Evolutionary conservation across 2,329 filamentous ascomycete species (phyloP).

Genomic region (Aureobasidium sp.): DNA sequence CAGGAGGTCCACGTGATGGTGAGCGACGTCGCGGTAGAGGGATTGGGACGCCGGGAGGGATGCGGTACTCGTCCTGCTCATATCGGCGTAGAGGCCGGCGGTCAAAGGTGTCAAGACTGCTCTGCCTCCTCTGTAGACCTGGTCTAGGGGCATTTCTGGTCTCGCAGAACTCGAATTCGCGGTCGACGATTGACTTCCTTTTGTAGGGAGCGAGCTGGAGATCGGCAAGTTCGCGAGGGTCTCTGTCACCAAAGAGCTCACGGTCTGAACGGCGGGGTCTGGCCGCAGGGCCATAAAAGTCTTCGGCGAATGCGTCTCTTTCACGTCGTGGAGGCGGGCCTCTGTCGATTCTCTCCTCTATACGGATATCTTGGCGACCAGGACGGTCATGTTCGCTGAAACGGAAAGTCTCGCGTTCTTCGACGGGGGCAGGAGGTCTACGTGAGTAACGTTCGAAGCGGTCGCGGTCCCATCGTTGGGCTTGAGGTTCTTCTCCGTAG

Average conservation of each 20-base stretch:
- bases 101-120: conserved; percentile 85
- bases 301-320: conserved; percentile 44
- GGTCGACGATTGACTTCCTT: conserved; percentile 49
- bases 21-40: conserved; percentile 53
- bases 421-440: conserved; percentile 17
- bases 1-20: conserved; percentile 36
- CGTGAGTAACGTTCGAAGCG: conserved; percentile 37
- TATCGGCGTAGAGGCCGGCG: conserved; percentile 53
- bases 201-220: conserved; percentile 50
- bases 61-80: conserved; percentile 54
- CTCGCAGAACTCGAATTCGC: conserved; percentile 37
- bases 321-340: conserved; percentile 24
- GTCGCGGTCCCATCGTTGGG: conserved; percentile 42
- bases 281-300: conserved; percentile 32
- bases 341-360: conserved; percentile 31
- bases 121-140: conserved; percentile 67
- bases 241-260: conserved; percentile 39
- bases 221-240: conserved; percentile 37
- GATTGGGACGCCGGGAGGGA: conserved; percentile 58
- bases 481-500: conserved; percentile 32
- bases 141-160: conserved; percentile 48
- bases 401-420: conserved; percentile 35
- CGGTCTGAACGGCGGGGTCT: conserved; percentile 28
- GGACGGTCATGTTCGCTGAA: conserved; percentile 29
- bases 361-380: conserved; percentile 31